Base-by-base conservation (phyloP, 495 filamentous ascomycete species). In the Copromyces sp. region DNA sequence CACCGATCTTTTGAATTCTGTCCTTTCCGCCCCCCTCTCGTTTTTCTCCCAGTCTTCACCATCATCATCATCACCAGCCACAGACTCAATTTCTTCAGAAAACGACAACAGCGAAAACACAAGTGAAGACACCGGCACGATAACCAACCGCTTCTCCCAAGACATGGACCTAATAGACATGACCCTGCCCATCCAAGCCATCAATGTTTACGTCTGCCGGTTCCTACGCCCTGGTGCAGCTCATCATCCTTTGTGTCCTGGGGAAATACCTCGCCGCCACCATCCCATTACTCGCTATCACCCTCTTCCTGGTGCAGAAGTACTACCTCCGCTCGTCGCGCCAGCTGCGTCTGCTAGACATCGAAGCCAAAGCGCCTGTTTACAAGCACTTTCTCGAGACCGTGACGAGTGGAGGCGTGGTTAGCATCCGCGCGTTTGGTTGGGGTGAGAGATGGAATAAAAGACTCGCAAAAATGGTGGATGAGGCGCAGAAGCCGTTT, bases 241-340 rank as follows among this genome's bases (percentile, higher is more conserved):
- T 79, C 0, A 70, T 79, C 6, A 70, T 84, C 9, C 75, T 84
- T 4, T 78, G 78, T 7, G 71, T 74, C 14, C 74, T 77, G 5
- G 75, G 77, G 4, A 80, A 77, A 12, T 75, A 73, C 44, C 74
- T 83, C 0, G 75, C 77, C 8, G 41, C 78, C 14, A 75, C 74
- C 53, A 12, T 61, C 47, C 77, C 85, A 35, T 41, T 79, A 71
- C 71, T 83, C 69, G 71, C 81, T 68, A 16, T 78, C 6, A 69
- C 82, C 3, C 35, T 88, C n/a, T 87, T 78, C 45, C 6, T 84
- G 1, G 71, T 89, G 3, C 88, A 90, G 71, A 81, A 78, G 9
- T 82, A 84, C 77, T 90, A 90, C 71, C 81, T 90, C 0, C 83
- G 86, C 16, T 87, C 86, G 1, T 88, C 86, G 0, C 84, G 86